phyloP scores from a whole-genome alignment of 768 basidiomycete species.

The Nidularia sp. region DNA sequence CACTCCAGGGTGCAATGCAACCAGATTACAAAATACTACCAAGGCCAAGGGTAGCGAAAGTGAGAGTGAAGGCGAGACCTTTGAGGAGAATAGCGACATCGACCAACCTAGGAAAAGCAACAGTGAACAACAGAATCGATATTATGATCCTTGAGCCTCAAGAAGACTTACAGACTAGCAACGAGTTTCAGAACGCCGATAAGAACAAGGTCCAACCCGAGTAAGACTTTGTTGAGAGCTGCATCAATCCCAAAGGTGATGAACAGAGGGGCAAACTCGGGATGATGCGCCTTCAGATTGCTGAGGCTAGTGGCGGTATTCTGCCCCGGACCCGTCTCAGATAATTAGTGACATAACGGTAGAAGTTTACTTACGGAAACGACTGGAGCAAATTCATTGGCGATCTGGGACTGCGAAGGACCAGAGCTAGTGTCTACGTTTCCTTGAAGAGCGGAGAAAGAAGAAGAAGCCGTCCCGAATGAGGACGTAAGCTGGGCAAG shows the following conservation, averaged over 20 bases:
- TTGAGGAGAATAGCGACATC: not conserved
- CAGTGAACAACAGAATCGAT: not conserved
- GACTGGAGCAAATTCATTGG: no score
- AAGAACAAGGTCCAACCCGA: constrained; percentile 6
- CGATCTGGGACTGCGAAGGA: not conserved
- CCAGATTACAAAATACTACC: not conserved
- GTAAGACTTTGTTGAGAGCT: constrained; percentile 5
- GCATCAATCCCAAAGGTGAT: constrained; percentile 5
- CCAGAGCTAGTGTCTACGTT: not conserved
- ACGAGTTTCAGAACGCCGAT: constrained; percentile 1
- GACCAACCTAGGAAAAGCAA: not conserved
- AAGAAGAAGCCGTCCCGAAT: not conserved
- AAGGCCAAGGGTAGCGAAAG: not conserved
- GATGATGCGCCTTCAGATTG: constrained; percentile 7
- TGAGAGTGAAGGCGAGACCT: not conserved
- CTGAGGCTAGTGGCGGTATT: constrained; percentile 1
- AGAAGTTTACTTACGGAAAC: no score
- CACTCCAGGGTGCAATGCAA: not conserved
- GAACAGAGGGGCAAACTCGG: constrained; percentile 2
- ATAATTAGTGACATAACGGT: no score
- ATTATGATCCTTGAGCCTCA: not conserved
- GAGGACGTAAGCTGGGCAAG: not conserved
- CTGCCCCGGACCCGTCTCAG: not conserved
- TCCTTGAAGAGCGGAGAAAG: constrained; percentile 4
- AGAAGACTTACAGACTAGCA: constrained; percentile 2